Evolutionary conservation across 345 rosid genomes (phyloP), one percentile per base, ranked within the genome.

Genomic region (Noccaea caerulescens): DNA sequence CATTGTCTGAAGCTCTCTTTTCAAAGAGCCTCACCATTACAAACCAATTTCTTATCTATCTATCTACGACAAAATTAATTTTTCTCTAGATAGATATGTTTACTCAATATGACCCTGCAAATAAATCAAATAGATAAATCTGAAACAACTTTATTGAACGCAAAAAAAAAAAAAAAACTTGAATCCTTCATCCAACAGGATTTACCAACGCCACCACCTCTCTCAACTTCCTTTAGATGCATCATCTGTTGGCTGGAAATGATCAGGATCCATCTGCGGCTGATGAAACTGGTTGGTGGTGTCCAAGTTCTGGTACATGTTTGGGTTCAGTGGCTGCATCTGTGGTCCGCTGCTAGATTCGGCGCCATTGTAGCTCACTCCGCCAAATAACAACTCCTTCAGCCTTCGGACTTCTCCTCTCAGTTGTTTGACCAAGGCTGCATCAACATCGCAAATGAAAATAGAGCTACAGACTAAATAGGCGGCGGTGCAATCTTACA

Each of bases 361-460:
- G 5, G 2, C 10, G 23, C 30, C 30, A 27, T 49, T 11, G n/a
- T 57, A 71, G 33, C 64, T 47, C 18, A 77, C 63, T 62, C 82
- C 85, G 10, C 83, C 81, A 10, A 81, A 82, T 4, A 81, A 80
- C 1, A 76, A 4, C 78, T 3, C 30, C 0, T 87, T 89, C 80
- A 91, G 71, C 34, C 91, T 68, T 13, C 78, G 79, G 30, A 92
- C 84, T 76, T 92, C 95, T 0, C 80, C 87, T 11, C 74, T 83
- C 66, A 92, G 70, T 23, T 88, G 85, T 54, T 86, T 86, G 4
- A 79, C 83, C 18, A 88, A 86, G 51, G 84, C 96, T 90, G 83
- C 76, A 65, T 38, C 53, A 44, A 65, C 9, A 49, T 5, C 38
- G 6, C 13, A 51, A 50, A 50, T 7, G 8, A 4, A 61, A 10